Conservation (phyloP, 2,329 filamentous ascomycete species). For the Fusarium begoniae region DNA sequence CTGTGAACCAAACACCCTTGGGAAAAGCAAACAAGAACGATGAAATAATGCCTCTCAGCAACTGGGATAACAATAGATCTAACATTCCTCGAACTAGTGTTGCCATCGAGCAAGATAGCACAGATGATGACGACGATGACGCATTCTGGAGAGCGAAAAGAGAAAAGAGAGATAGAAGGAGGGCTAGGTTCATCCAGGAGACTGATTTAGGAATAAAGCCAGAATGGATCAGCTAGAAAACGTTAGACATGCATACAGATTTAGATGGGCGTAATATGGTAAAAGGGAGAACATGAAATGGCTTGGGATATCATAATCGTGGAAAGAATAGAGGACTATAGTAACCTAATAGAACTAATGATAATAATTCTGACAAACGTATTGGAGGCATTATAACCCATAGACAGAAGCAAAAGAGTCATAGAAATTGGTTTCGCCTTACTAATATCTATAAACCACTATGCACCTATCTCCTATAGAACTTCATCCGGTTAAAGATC, state of each 20-base stretch:
- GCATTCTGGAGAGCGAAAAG: constrained; percentile 22
- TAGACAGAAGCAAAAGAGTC: background rate
- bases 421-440: too few relatives aligned
- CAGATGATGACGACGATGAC: constrained; percentile 11
- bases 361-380: background rate
- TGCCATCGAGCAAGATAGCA: background rate
- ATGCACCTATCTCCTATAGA: background rate
- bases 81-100: background rate
- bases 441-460: background rate
- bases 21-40: background rate
- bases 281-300: background rate
- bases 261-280: background rate
- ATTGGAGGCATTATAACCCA: background rate
- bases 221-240: constrained; percentile 7
- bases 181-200: constrained; percentile 16
- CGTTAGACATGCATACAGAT: background rate
- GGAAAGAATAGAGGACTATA: background rate
- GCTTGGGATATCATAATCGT: background rate
- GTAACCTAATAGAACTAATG: background rate
- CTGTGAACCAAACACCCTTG: background rate
- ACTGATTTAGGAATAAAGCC: constrained; percentile 1
- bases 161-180: constrained; percentile 21
- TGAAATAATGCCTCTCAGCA: background rate
- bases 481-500: background rate
- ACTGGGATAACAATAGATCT: background rate